Evolutionary conservation across 306 rosid species (phyloP).

Genomic region (Albizia julibrissin): DNA sequence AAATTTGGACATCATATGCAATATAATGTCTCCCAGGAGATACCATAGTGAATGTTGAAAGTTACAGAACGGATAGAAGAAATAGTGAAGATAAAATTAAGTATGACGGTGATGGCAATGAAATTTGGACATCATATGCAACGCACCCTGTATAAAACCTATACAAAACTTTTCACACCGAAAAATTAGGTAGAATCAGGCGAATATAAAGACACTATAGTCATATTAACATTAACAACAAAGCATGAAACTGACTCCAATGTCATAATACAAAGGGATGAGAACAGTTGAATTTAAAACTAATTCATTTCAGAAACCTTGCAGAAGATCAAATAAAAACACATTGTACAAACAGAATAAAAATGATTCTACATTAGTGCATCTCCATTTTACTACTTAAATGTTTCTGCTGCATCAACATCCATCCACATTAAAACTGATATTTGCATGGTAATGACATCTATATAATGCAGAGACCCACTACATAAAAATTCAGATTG

Average conservation of each 20-base stretch:
- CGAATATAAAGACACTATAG: background rate
- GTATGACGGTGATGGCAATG: background rate
- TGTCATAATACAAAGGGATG: background rate
- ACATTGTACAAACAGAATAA: background rate
- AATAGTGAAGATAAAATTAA: background rate
- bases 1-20: background rate
- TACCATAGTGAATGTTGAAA: background rate
- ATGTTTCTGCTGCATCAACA: constrained; percentile 9
- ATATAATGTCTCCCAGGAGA: background rate
- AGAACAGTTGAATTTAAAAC: background rate
- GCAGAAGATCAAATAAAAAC: constrained; percentile 1
- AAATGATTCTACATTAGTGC: background rate
- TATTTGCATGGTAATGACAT: background rate
- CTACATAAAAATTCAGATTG: background rate
- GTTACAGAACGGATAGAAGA: background rate
- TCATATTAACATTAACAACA: background rate
- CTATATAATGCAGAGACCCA: constrained; percentile 12
- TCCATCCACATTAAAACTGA: constrained; percentile 11
- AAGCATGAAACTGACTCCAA: background rate
- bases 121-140: background rate
- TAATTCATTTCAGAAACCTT: background rate
- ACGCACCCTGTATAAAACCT: background rate
- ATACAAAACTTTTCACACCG: background rate
- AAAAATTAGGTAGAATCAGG: background rate
- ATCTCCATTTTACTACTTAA: constrained; percentile 12